Evolutionary conservation across 371 early-diverging fungal species (phyloP).

Genomic region (Mortierella sp.): DNA sequence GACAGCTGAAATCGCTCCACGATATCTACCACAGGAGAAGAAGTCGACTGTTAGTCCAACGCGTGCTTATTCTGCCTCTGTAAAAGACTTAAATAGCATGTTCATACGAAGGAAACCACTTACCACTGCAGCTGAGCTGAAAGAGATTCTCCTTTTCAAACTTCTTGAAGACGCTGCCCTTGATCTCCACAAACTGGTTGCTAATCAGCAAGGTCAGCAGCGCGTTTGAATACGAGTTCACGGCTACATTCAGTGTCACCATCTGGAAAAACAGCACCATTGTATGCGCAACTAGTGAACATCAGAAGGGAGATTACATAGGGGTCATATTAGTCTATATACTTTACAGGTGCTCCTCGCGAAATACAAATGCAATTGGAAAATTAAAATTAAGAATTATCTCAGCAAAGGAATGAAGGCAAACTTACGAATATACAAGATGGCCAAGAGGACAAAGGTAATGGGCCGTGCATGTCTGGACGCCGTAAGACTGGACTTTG

Average conservation of each 20-base stretch:
- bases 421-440: constrained; percentile 80
- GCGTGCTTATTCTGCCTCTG: neutral
- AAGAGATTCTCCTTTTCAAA: constrained; percentile 97
- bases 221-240: constrained; percentile 95
- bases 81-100: neutral
- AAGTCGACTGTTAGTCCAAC: neutral
- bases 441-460: constrained; percentile 78
- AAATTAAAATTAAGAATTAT: neutral
- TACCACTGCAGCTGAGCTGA: constrained; percentile 91
- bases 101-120: neutral
- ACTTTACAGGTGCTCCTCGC: neutral
- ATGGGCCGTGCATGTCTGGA: constrained; percentile 67
- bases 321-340: too few species aligned
- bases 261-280: constrained; percentile 95
- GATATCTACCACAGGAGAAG: constrained; percentile 73
- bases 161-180: constrained; percentile 95
- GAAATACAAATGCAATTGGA: neutral
- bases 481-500: constrained; percentile 55
- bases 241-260: constrained; percentile 95
- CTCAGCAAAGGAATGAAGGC: neutral
- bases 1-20: constrained; percentile 95
- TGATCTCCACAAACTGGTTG: constrained; percentile 99
- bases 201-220: constrained; percentile 92
- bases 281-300: constrained; percentile 79
- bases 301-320: neutral